Evolutionary conservation across 495 filamentous ascomycete species (phyloP).

Genomic region (Aspergillus affinis): DNA sequence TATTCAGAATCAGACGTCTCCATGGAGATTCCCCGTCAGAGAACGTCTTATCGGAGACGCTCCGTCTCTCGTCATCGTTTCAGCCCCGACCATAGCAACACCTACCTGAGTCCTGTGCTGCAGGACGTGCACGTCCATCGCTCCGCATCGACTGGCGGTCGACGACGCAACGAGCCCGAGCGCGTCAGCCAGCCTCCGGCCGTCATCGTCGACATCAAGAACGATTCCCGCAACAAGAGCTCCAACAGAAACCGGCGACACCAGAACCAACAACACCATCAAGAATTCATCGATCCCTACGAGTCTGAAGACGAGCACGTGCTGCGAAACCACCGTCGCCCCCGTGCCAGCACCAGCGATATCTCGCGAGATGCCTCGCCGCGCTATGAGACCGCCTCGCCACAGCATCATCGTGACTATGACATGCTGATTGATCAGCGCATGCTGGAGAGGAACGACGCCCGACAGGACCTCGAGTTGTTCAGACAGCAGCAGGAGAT

Average conservation of each 20-base stretch:
- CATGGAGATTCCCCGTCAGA: slow-evolving; percentile 26
- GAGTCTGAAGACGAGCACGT: slow-evolving; percentile 37
- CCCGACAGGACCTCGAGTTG: slow-evolving; percentile 42
- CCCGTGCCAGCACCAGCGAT: slow-evolving; percentile 20
- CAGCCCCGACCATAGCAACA: slow-evolving; percentile 20
- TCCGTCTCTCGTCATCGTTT: slow-evolving; percentile 39
- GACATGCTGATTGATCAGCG: slow-evolving; percentile 41
- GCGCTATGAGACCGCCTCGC: slow-evolving; percentile 11
- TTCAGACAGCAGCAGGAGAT: slow-evolving; percentile 45
- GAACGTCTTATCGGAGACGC: slow-evolving; percentile 28
- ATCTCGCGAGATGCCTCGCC: slow-evolving; percentile 22
- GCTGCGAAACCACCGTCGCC: slow-evolving; percentile 19
- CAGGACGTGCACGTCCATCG: slow-evolving; percentile 32
- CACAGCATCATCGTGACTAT: slow-evolving; percentile 30
- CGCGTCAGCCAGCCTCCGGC: slow-evolving; percentile 18
- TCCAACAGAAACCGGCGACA: slow-evolving; percentile 12
- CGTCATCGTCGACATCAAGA: slow-evolving; percentile 38
- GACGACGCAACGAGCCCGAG: slow-evolving; percentile 27
- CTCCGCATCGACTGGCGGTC: slow-evolving; percentile 41
- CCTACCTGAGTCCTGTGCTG: slow-evolving; percentile 23
- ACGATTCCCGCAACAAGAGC: slow-evolving; percentile 26
- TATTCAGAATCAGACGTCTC: slow-evolving; percentile 44
- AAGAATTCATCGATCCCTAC: slow-evolving; percentile 16
- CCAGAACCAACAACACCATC: slow-evolving; percentile 16
- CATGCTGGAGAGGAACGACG: slow-evolving; percentile 36